Evolutionary conservation across 805 yeast genomes (phyloP).

Genomic region (Lipomyces mesembrius): DNA sequence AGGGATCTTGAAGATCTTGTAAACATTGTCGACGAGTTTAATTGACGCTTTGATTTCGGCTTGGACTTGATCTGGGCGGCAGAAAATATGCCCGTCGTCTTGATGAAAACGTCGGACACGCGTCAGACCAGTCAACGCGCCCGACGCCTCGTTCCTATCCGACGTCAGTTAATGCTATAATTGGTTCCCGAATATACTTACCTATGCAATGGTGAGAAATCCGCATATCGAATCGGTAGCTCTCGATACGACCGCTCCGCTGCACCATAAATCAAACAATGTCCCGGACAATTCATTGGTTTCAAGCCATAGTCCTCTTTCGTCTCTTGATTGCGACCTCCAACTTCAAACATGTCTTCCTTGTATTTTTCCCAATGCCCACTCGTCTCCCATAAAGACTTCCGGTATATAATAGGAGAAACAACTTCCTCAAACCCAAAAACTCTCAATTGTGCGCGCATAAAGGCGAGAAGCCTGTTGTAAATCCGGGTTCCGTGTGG

Average conservation of each 20-base stretch:
- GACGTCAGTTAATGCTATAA: background rate
- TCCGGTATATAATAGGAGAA: constrained; percentile 86
- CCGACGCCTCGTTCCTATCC: constrained; percentile 78
- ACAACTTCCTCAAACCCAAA: constrained; percentile 91
- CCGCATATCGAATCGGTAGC: constrained; percentile 98
- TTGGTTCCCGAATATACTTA: background rate
- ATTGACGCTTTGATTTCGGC: constrained; percentile 80
- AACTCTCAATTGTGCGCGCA: constrained; percentile 79
- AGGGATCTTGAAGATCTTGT: constrained; percentile 91
- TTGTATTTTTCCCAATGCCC: constrained; percentile 97
- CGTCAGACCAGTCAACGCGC: constrained; percentile 92
- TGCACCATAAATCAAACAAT: constrained; percentile 87
- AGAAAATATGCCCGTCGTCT: constrained; percentile 98
- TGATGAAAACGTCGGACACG: constrained; percentile 99
- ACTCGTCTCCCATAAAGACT: constrained; percentile 81
- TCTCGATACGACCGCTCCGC: constrained; percentile 96
- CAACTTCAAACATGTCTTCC: constrained; percentile 90
- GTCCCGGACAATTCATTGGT: constrained; percentile 98
- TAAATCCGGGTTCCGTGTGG: constrained; percentile 92
- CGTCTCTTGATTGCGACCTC: constrained; percentile 39
- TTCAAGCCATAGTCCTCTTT: constrained; percentile 71
- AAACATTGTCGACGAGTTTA: constrained; percentile 81
- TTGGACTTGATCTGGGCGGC: constrained; percentile 89
- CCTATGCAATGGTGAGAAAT: constrained; percentile 95
- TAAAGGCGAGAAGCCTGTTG: constrained; percentile 75